These are phyloP conservation scores for Solanum neorickii DNA, from an alignment of 257 asterid species.

Conservation along the genomic window DNA sequence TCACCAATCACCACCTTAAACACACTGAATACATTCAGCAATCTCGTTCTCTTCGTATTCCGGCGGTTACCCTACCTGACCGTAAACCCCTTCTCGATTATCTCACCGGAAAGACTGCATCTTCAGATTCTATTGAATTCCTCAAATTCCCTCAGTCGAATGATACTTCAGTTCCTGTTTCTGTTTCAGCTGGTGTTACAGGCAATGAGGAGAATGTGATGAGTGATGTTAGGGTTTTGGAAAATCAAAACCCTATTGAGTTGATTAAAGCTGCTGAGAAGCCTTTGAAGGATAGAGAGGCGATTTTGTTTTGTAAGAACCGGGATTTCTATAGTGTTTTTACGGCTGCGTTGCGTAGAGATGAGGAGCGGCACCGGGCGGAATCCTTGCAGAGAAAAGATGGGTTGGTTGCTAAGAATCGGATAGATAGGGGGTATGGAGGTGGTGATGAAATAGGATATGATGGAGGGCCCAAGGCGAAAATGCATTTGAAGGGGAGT, in stretches of 20 bases:
- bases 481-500: slow-evolving; percentile 45
- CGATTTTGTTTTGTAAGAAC: slow-evolving; percentile 53
- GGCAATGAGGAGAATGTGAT: neutral
- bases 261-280: slow-evolving; percentile 59
- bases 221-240: slow-evolving; percentile 9
- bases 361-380: slow-evolving; percentile 68
- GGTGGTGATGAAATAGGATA: slow-evolving; percentile 33
- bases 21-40: slow-evolving; percentile 79
- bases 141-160: neutral
- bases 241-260: slow-evolving; percentile 29
- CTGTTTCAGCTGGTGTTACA: neutral
- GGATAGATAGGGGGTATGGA: slow-evolving; percentile 53
- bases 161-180: neutral
- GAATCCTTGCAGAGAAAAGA: slow-evolving; percentile 89
- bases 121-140: slow-evolving; percentile 58
- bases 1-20: slow-evolving; percentile 65
- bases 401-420: slow-evolving; percentile 73
- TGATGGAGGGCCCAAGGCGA: slow-evolving; percentile 58
- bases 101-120: slow-evolving; percentile 67
- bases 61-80: slow-evolving; percentile 78
- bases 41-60: slow-evolving; percentile 66
- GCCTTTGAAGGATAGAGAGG: slow-evolving; percentile 70
- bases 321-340: slow-evolving; percentile 68
- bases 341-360: slow-evolving; percentile 60
- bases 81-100: slow-evolving; percentile 79